phyloP scores from a whole-genome alignment of 495 filamentous ascomycete genomes.

The Jackrogersella minutella region DNA sequence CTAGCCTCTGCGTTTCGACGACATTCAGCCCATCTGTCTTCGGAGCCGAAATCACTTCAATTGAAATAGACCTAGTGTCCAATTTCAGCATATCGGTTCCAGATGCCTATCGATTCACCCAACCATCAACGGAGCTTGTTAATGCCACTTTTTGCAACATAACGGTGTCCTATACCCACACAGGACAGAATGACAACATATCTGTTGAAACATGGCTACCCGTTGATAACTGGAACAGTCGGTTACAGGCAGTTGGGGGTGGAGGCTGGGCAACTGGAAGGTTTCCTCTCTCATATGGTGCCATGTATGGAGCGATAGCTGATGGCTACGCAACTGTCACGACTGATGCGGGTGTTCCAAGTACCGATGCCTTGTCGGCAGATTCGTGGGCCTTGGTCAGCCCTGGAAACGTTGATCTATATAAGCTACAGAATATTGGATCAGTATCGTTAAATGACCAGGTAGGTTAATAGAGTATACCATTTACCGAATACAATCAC shows the following conservation, averaged over 20 bases:
- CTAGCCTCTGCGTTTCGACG: neutral
- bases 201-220: conserved; percentile 51
- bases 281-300: neutral
- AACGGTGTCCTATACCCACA: conserved; percentile 56
- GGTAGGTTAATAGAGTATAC: neutral
- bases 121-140: neutral
- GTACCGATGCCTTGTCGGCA: conserved; percentile 19
- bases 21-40: conserved; percentile 8
- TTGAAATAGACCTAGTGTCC: conserved; percentile 1
- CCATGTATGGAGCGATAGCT: conserved; percentile 32
- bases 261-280: conserved; percentile 48
- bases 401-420: conserved; percentile 44
- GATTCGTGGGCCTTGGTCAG: conserved; percentile 38
- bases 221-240: conserved; percentile 49
- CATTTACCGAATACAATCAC: neutral
- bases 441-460: neutral
- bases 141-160: conserved; percentile 54
- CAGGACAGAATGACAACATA: conserved; percentile 49
- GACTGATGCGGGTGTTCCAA: conserved; percentile 42
- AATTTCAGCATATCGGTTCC: conserved; percentile 10
- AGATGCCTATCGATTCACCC: neutral
- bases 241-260: conserved; percentile 52
- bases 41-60: neutral
- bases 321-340: conserved; percentile 46
- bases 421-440: conserved; percentile 33